phyloP scores from a whole-genome alignment of 352 stramenopile genomes.

The Globisporangium iwayamae region DNA sequence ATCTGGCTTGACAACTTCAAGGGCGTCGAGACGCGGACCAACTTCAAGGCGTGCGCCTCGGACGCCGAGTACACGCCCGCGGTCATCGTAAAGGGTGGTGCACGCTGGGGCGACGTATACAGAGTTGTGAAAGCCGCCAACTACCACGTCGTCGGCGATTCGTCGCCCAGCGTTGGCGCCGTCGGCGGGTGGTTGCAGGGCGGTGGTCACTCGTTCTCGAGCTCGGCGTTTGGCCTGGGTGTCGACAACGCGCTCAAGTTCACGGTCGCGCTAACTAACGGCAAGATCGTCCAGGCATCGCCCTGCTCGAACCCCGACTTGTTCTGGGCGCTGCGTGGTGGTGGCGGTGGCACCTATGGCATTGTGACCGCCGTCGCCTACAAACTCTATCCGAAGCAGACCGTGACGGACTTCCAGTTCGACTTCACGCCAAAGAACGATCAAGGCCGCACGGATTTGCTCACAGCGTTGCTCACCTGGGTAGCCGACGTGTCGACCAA shows the following conservation, averaged over 20 bases:
- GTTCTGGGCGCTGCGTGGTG: constrained; percentile 10
- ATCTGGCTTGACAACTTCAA: constrained; percentile 5
- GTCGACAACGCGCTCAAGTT: constrained; percentile 14
- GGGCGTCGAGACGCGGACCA: neutral
- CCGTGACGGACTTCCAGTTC: neutral
- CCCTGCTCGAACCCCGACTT: constrained; percentile 4
- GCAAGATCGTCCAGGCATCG: neutral
- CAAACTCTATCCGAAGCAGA: neutral
- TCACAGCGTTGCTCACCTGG: constrained; percentile 3
- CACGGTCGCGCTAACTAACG: neutral
- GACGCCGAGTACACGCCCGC: neutral
- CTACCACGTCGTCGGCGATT: constrained; percentile 6
- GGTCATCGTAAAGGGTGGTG: neutral
- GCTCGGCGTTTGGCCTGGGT: constrained; percentile 3
- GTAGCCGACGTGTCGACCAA: neutral
- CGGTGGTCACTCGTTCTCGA: constrained; percentile 8
- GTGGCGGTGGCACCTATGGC: constrained; percentile 3
- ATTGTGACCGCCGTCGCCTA: constrained; percentile 4
- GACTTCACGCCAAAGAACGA: neutral
- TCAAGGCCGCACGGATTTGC: neutral
- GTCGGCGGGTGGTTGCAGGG: constrained; percentile 7
- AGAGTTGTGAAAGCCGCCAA: neutral
- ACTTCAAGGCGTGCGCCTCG: neutral
- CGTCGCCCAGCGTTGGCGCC: neutral
- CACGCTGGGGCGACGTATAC: constrained; percentile 10